phyloP scores from a whole-genome alignment of 176 grass and related monocot genomes.

The Sorghum bicolor region DNA sequence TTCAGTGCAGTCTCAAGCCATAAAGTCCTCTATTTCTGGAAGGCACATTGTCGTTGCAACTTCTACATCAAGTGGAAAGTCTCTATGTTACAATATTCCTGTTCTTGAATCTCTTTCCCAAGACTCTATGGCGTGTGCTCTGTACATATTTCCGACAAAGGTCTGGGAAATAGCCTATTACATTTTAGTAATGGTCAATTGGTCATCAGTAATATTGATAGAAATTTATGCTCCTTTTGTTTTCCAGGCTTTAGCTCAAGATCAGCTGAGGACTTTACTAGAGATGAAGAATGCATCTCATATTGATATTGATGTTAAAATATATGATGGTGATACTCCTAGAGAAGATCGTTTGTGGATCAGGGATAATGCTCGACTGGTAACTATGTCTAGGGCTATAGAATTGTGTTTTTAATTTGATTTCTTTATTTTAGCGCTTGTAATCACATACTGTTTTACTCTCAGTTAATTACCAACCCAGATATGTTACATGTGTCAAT shows the following conservation, averaged over 20 bases:
- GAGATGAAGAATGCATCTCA: conserved; percentile 65
- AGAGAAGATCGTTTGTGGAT: conserved; percentile 70
- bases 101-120: conserved; percentile 79
- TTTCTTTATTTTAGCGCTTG: background rate
- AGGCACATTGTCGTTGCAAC: conserved; percentile 80
- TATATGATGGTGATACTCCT: conserved; percentile 97
- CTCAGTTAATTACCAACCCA: conserved; percentile 95
- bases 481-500: conserved; percentile 93
- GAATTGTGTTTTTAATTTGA: background rate
- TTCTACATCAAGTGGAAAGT: conserved; percentile 97
- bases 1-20: conserved; percentile 63
- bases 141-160: conserved; percentile 99
- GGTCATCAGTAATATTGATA: background rate
- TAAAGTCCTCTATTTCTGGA: conserved; percentile 62
- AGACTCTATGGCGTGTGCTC: conserved; percentile 55
- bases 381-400: conserved; percentile 37
- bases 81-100: conserved; percentile 94
- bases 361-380: conserved; percentile 76
- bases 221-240: conserved; percentile 13
- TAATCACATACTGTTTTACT: conserved; percentile 16
- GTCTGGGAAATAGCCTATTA: conserved; percentile 27
- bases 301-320: conserved; percentile 56
- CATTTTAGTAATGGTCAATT: conserved; percentile 38
- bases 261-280: conserved; percentile 75
- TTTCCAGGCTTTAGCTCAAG: conserved; percentile 93